These are phyloP conservation scores for Triangularia setosa DNA, from an alignment of 2,329 filamentous ascomycete species.

Conservation along the genomic window DNA sequence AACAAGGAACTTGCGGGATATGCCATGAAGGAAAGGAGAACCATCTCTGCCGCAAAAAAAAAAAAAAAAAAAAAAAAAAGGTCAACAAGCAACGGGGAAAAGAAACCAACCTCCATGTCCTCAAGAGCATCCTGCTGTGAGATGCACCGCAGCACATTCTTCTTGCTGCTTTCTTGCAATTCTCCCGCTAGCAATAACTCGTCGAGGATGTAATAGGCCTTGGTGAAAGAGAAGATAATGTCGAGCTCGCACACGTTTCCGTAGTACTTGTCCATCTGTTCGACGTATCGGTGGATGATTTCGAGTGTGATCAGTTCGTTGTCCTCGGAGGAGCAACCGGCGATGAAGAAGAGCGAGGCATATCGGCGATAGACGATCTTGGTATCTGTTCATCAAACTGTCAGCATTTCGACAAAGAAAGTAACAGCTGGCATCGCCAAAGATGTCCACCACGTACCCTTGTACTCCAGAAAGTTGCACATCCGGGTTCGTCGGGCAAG, in stretches of 20 bases:
- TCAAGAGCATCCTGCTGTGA: conserved; percentile 96
- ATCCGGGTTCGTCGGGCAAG: conserved; percentile 93
- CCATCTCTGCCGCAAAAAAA: conserved; percentile 2
- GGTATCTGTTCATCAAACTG: conserved; percentile 61
- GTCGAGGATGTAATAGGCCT: conserved; percentile 98
- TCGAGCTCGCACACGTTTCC: conserved; percentile 99
- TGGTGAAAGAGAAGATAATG: conserved; percentile 99
- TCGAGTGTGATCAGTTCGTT: conserved; percentile 98
- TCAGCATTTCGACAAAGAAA: not conserved
- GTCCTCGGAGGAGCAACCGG: conserved; percentile 92
- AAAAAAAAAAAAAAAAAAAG: no score
- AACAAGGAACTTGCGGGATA: not conserved
- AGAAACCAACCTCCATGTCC: conserved; percentile 90
- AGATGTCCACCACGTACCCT: conserved; percentile 56
- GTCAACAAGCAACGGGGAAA: not conserved
- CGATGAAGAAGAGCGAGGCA: conserved; percentile 98
- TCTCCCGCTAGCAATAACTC: conserved; percentile 93
- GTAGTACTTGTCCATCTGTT: conserved; percentile 99
- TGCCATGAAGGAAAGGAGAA: not conserved
- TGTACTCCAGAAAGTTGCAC: conserved; percentile 99
- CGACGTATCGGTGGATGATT: conserved; percentile 97
- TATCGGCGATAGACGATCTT: conserved; percentile 99
- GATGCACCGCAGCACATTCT: conserved; percentile 95
- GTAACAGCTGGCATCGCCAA: not conserved
- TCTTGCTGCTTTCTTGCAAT: conserved; percentile 98